phyloP scores from a whole-genome alignment of 2,329 filamentous ascomycete species.

The Aspergillus pseudonomiae region DNA sequence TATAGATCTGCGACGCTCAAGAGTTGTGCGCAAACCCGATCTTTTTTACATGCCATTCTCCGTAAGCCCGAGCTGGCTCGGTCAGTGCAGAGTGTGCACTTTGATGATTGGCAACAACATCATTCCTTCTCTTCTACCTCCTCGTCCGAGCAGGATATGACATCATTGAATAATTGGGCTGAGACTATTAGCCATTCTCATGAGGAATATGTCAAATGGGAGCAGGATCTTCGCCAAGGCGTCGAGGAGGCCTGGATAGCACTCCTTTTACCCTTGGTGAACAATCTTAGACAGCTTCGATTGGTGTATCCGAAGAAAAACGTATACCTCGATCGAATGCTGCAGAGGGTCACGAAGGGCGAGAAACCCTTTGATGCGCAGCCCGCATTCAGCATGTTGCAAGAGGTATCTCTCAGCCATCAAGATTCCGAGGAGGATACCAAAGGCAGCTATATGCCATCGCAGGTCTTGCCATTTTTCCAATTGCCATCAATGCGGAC shows the following conservation, averaged over 20 bases:
- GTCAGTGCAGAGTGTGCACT: slow-evolving; percentile 27
- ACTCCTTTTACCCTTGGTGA: slow-evolving; percentile 28
- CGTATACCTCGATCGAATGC: slow-evolving; percentile 24
- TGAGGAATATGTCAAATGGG: slow-evolving; percentile 27
- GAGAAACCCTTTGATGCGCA: slow-evolving; percentile 22
- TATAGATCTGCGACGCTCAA: slow-evolving; percentile 26
- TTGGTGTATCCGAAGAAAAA: slow-evolving; percentile 25
- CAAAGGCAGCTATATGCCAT: slow-evolving; percentile 15
- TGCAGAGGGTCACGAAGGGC: slow-evolving; percentile 24
- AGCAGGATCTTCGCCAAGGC: slow-evolving; percentile 23
- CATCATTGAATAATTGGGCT: slow-evolving; percentile 12
- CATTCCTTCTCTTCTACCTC: background rate
- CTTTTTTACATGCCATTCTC: slow-evolving; percentile 26
- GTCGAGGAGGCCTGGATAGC: slow-evolving; percentile 33
- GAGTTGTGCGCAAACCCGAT: slow-evolving; percentile 20
- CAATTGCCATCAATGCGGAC: slow-evolving; percentile 27
- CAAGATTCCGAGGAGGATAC: slow-evolving; percentile 11
- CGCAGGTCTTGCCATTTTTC: slow-evolving; percentile 30
- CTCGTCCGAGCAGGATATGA: slow-evolving; percentile 10
- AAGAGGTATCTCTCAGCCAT: slow-evolving; percentile 23
- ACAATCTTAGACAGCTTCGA: slow-evolving; percentile 25
- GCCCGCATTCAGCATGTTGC: slow-evolving; percentile 23
- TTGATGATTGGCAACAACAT: slow-evolving; percentile 25
- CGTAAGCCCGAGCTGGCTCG: slow-evolving; percentile 26
- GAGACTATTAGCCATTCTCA: slow-evolving; percentile 19